Evolutionary conservation across 2,329 filamentous ascomycete species (phyloP).

Genomic region (Zopfia rhizophila): DNA sequence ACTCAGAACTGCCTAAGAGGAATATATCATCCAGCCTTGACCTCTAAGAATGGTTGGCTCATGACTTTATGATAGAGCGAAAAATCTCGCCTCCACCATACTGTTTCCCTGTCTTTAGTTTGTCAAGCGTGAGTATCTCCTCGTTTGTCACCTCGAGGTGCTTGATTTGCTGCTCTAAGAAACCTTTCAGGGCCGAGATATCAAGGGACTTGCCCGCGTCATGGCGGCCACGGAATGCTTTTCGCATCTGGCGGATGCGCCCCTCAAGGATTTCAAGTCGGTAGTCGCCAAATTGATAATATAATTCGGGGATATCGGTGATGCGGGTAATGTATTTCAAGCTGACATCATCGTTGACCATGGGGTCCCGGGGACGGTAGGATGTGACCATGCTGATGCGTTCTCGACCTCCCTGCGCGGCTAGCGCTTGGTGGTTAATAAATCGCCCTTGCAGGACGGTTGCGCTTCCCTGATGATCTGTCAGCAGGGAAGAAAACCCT

Average conservation of each 20-base stretch:
- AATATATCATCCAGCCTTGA: too few relatives aligned
- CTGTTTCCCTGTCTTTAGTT: too few relatives aligned
- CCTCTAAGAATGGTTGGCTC: too few relatives aligned
- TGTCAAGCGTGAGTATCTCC: too few relatives aligned
- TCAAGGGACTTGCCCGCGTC: too few relatives aligned
- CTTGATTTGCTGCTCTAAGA: too few relatives aligned
- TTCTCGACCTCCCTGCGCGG: constrained; percentile 55
- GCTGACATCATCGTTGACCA: constrained; percentile 54
- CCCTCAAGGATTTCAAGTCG: constrained; percentile 51
- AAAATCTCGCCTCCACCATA: too few relatives aligned
- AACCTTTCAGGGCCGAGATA: too few relatives aligned
- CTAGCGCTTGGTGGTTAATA: constrained; percentile 57
- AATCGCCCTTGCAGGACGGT: constrained; percentile 60
- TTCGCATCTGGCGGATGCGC: constrained; percentile 37
- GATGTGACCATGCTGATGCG: constrained; percentile 61
- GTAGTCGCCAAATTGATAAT: constrained; percentile 53
- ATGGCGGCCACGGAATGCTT: too few relatives aligned
- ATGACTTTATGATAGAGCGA: too few relatives aligned
- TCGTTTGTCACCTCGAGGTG: too few relatives aligned
- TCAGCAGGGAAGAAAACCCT: neutral
- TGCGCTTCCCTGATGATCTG: constrained; percentile 31
- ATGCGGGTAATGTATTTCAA: constrained; percentile 51
- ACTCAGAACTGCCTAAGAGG: too few relatives aligned
- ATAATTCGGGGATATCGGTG: constrained; percentile 51
- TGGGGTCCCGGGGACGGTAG: constrained; percentile 55